These are phyloP conservation scores for Setaria viridis DNA, from an alignment of 202 grass and related monocot species.

Conservation along the genomic window DNA sequence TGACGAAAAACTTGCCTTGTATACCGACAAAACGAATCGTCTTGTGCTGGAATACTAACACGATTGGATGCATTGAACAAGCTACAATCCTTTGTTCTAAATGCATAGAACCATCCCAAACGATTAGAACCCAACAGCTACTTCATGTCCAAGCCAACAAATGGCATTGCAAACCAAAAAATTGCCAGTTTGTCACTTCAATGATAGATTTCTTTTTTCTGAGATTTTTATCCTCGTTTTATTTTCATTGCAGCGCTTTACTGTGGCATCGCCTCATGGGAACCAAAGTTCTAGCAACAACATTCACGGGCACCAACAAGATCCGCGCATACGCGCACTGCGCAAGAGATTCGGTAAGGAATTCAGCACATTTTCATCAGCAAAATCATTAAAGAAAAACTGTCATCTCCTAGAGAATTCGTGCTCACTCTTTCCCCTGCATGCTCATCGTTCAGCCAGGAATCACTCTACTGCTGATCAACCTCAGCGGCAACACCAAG, in stretches of 20 bases:
- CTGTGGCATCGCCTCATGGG: conserved; percentile 99
- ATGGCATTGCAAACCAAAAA: neutral
- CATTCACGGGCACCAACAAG: conserved; percentile 69
- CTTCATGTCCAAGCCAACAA: conserved; percentile 29
- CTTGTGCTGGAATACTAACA: conserved; percentile 1
- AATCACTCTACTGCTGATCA: conserved; percentile 92
- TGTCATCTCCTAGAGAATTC: neutral
- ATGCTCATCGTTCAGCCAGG: conserved; percentile 70
- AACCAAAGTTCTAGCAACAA: conserved; percentile 62
- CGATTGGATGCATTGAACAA: neutral
- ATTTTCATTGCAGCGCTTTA: conserved; percentile 60
- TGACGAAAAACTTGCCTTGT: neutral
- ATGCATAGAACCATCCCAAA: neutral
- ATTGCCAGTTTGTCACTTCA: neutral
- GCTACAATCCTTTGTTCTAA: conserved; percentile 5
- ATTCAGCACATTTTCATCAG: neutral
- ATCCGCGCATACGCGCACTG: conserved; percentile 82
- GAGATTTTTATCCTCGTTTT: neutral
- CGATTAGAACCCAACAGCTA: neutral
- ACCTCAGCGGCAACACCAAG: conserved; percentile 71
- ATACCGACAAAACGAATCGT: neutral
- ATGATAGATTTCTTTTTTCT: neutral
- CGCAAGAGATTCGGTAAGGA: conserved; percentile 70
- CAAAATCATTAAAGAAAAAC: neutral
- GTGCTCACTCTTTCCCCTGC: neutral